Evolutionary conservation across 176 grass and related monocot species (phyloP).

Genomic region (Luzula sylvatica): DNA sequence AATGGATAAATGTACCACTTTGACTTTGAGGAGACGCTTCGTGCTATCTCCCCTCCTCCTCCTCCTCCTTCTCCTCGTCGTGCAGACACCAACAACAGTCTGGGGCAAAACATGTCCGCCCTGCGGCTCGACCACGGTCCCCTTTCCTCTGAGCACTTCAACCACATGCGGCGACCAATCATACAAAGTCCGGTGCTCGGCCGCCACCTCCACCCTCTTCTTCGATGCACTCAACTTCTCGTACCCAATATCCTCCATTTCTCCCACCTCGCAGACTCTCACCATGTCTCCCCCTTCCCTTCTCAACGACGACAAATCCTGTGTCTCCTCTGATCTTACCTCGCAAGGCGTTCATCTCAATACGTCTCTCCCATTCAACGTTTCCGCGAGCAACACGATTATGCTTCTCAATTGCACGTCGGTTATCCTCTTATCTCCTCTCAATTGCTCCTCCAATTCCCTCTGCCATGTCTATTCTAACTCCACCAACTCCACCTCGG

Average conservation of each 20-base stretch:
- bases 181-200: slow-evolving; percentile 54
- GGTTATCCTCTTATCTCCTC: slow-evolving; percentile 31
- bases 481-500: too few relatives aligned
- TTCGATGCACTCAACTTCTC: not conserved
- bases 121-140: not conserved
- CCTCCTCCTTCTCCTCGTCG: not conserved
- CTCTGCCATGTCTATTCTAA: slow-evolving; percentile 55
- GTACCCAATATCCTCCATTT: not conserved
- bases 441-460: slow-evolving; percentile 55
- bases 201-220: slow-evolving; percentile 21
- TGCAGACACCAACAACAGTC: not conserved
- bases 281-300: not conserved
- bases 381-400: slow-evolving; percentile 53
- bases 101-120: not conserved
- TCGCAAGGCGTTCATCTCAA: not conserved
- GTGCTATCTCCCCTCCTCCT: not conserved
- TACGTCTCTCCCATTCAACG: slow-evolving; percentile 55
- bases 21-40: not conserved
- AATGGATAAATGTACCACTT: not conserved
- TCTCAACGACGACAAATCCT: too few relatives aligned
- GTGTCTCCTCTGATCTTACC: not conserved
- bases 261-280: not conserved
- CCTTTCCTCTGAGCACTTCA: not conserved
- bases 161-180: slow-evolving; percentile 45
- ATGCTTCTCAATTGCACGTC: slow-evolving; percentile 70